Percentiles rank a stretch among this genome's conserved stretches.
Conservation (phyloP, 129 eudicot species). For the Flaveria bidentis region DNA sequence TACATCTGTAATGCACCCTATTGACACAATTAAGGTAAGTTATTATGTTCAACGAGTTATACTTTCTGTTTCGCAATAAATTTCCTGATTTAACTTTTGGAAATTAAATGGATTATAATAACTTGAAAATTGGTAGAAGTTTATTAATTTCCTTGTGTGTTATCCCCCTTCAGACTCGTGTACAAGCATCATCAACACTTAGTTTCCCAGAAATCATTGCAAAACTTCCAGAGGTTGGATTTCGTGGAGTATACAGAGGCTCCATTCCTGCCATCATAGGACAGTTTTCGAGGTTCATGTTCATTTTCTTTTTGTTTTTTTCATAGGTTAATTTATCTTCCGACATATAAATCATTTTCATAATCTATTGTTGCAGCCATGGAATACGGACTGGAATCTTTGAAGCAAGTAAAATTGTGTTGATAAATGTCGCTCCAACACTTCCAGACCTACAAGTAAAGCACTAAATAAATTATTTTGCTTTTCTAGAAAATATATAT, state of each 20-base stretch:
- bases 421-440: constrained; percentile 67
- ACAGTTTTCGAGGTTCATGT: constrained; percentile 79
- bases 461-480: constrained; percentile 32
- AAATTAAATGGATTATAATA: background rate
- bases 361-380: constrained; percentile 51
- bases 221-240: constrained; percentile 87
- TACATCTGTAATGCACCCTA: constrained; percentile 80
- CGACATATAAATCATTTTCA: background rate
- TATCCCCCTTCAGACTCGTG: constrained; percentile 42
- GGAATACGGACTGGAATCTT: constrained; percentile 85
- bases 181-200: constrained; percentile 91
- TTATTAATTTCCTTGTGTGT: background rate
- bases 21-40: constrained; percentile 81
- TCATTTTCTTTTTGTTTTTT: background rate
- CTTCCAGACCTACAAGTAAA: constrained; percentile 78
- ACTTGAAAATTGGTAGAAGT: constrained; percentile 1
- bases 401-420: constrained; percentile 74
- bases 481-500: background rate
- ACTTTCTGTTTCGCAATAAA: background rate
- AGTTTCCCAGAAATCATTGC: constrained; percentile 74
- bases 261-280: constrained; percentile 94
- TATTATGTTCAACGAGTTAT: background rate
- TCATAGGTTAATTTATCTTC: background rate
- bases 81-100: background rate
- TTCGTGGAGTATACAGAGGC: constrained; percentile 80